These are phyloP conservation scores for Neurospora sp. DNA, from an alignment of 2,329 filamentous ascomycete species.

Conservation along the genomic window DNA sequence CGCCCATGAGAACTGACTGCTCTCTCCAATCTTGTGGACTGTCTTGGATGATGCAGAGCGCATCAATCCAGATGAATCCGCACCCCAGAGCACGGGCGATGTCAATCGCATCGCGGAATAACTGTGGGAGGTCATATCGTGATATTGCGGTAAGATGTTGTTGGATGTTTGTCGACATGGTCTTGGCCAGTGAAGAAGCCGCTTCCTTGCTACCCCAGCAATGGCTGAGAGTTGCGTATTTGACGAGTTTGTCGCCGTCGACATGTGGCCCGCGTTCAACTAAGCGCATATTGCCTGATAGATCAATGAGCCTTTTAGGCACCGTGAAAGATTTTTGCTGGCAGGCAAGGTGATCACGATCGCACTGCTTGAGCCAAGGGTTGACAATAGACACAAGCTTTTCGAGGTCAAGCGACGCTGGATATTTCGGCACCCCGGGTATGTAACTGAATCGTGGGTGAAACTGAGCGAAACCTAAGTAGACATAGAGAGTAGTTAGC, in stretches of 20 bases:
- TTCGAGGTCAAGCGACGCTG: neutral
- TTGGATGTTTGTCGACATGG: too few species aligned
- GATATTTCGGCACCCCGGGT: too few species aligned
- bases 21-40: neutral
- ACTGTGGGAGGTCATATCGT: too few species aligned
- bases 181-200: too few species aligned
- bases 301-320: neutral
- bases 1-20: neutral
- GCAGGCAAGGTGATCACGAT: neutral
- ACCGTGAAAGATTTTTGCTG: neutral
- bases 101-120: neutral
- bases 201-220: neutral
- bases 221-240: slow-evolving; percentile 4
- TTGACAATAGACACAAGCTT: neutral
- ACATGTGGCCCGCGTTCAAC: neutral
- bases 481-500: too few species aligned
- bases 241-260: neutral
- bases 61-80: slow-evolving; percentile 2
- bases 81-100: neutral
- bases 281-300: too few species aligned
- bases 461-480: too few species aligned
- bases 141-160: too few species aligned
- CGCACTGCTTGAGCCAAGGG: neutral
- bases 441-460: too few species aligned
- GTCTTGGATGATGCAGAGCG: slow-evolving; percentile 8